Evolutionary conservation across 2,329 filamentous ascomycete species (phyloP), one percentile per base, ranked within the genome.

Genomic region (Alternaria solani): DNA sequence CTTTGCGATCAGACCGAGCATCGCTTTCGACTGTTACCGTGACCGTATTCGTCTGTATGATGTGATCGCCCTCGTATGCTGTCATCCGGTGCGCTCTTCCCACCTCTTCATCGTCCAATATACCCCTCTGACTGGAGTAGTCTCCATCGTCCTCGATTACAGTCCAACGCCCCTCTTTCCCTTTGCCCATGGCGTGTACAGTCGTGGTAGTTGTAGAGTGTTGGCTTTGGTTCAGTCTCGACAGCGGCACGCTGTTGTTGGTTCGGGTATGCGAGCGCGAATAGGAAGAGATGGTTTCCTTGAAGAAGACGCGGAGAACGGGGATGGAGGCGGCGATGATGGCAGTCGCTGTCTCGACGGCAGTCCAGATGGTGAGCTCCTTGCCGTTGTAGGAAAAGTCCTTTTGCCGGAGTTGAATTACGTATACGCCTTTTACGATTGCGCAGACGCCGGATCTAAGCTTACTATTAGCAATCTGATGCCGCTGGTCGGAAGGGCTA

Each of bases 331-430:
- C 72, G 9, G 64, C 73, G 46, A 74, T 65, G 5, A 75, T 73
- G 26, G 73, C 71, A 5, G 69, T 69, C 34, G 72, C 69, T 28
- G 69, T 74, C 59, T 75, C 73, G 5, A 71, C 70, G 3, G 56
- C 67, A 12, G 72, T 74, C 73, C 73, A 75, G 36, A 75, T 72
- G 1, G 65, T 69, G 14, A 74, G 67, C 39, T 75, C 69, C 52
- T 68, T 73, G 38, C 71, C 73, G 43, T 72, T 67, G 59, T 70
- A 73, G 55, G 62, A 74, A 44, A 75, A 74, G 48, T 75, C 71
- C 18, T 59, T 23, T 18, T 70, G 43, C 1, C 64, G 61, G 6
- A 75, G 61, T 53, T 74, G 68, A 16, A 70, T 55, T 2, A 74
- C 16, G 41, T 73, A 74, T 11, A 69, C 42, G 9, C 72, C 71